phyloP scores from a whole-genome alignment of 371 early-diverging fungal genomes.

The Phascolomyces articulosus region DNA sequence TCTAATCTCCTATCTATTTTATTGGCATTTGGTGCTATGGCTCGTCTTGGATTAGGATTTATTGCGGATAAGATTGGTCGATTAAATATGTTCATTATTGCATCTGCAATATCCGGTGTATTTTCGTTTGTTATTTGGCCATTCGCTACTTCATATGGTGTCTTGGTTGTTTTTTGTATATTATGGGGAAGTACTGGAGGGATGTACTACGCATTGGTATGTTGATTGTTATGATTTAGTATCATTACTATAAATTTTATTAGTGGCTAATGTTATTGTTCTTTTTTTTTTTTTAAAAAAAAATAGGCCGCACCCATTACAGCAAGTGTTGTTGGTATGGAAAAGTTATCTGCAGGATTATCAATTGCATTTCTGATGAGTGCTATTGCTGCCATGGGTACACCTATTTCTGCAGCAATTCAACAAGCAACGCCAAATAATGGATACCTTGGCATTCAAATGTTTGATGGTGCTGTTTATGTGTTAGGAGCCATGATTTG shows the following conservation, averaged over 20 bases:
- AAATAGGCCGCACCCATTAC: slow-evolving; percentile 58
- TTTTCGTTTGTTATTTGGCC: slow-evolving; percentile 59
- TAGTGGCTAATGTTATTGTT: not conserved
- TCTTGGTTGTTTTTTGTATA: slow-evolving; percentile 51
- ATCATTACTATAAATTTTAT: not conserved
- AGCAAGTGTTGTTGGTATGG: slow-evolving; percentile 55
- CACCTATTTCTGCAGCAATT: slow-evolving; percentile 40
- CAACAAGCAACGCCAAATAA: slow-evolving; percentile 23
- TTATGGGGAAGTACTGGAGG: slow-evolving; percentile 49
- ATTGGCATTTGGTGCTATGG: slow-evolving; percentile 54
- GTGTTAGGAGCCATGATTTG: slow-evolving; percentile 26
- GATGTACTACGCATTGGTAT: slow-evolving; percentile 33
- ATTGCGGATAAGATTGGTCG: slow-evolving; percentile 66
- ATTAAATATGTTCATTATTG: slow-evolving; percentile 38
- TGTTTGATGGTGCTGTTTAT: slow-evolving; percentile 42
- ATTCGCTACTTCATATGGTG: slow-evolving; percentile 50
- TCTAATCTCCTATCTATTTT: slow-evolving; percentile 33
- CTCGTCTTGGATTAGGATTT: slow-evolving; percentile 67
- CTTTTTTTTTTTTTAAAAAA: not conserved
- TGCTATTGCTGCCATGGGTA: slow-evolving; percentile 35
- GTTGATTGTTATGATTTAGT: not conserved
- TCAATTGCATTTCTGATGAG: slow-evolving; percentile 57
- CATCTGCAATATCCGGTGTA: slow-evolving; percentile 32
- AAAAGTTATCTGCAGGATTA: slow-evolving; percentile 54
- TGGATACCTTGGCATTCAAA: slow-evolving; percentile 42